Evolutionary conservation across 208 protist genomes (phyloP).

Genomic region (Naegleria lovaniensis): DNA sequence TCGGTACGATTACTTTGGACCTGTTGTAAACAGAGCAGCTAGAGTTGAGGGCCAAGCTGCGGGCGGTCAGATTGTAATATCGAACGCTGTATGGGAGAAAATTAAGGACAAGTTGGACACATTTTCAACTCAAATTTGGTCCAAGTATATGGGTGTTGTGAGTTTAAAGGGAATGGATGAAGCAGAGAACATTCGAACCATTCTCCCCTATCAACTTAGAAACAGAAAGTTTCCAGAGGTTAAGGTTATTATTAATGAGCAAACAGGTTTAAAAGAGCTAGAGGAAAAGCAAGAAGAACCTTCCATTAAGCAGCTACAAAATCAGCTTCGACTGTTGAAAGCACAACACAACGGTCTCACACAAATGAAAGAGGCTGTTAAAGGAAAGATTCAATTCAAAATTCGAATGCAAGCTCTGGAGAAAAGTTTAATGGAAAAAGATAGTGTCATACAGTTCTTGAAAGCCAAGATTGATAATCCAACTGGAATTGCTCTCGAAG

Average conservation of each 20-base stretch:
- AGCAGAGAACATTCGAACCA: not conserved
- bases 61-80: constrained; percentile 68
- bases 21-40: constrained; percentile 69
- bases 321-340: not conserved
- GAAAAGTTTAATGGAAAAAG: not conserved
- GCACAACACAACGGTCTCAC: not conserved
- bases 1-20: constrained; percentile 71
- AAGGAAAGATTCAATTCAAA: constrained; percentile 6
- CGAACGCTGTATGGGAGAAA: not conserved
- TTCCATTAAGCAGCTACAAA: not conserved
- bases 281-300: not conserved
- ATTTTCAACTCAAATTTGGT: not conserved
- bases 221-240: constrained; percentile 10
- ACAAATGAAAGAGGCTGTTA: not conserved
- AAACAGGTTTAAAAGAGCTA: not conserved
- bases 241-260: not conserved
- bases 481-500: not conserved
- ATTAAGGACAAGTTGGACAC: not conserved
- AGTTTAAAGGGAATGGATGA: constrained; percentile 21
- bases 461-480: not conserved
- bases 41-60: constrained; percentile 60
- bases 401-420: not conserved
- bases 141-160: not conserved
- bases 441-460: not conserved
- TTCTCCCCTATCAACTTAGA: not conserved